Evolutionary conservation across 768 basidiomycete species (phyloP).

Genomic region (Tulasnella calospora): DNA sequence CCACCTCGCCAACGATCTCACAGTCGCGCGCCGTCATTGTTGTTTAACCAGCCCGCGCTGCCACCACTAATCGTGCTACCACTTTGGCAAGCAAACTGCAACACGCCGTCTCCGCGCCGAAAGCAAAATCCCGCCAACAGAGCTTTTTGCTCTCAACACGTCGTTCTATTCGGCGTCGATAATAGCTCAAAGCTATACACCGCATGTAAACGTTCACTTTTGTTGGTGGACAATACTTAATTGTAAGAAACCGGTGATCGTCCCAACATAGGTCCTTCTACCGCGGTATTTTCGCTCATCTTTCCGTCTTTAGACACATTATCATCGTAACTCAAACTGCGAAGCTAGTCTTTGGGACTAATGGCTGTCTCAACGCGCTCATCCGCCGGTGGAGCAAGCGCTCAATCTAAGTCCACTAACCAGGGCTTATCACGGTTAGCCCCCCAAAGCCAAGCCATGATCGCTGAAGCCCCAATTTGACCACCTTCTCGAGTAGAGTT

Average conservation of each 20-base stretch:
- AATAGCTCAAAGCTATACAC: constrained; percentile 6
- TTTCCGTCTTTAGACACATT: neutral
- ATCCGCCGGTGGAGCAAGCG: neutral
- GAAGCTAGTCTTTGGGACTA: neutral
- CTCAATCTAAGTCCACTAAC: neutral
- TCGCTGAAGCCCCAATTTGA: neutral
- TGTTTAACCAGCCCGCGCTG: neutral
- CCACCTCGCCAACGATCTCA: neutral
- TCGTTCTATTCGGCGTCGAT: neutral
- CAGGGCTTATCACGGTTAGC: no score
- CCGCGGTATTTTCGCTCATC: neutral
- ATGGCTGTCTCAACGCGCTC: neutral
- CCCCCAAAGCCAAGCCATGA: no score
- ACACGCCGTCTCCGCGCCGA: neutral
- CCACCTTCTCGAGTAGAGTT: neutral
- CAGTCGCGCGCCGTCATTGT: neutral
- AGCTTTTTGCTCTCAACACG: neutral
- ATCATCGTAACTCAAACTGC: neutral
- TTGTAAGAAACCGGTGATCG: neutral
- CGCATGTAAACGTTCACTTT: neutral
- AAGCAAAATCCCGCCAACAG: neutral
- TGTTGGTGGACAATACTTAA: neutral
- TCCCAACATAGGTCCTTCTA: neutral
- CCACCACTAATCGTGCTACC: neutral
- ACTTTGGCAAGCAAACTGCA: neutral